phyloP scores from a whole-genome alignment of 768 basidiomycete species.

The Suillus discolor region DNA sequence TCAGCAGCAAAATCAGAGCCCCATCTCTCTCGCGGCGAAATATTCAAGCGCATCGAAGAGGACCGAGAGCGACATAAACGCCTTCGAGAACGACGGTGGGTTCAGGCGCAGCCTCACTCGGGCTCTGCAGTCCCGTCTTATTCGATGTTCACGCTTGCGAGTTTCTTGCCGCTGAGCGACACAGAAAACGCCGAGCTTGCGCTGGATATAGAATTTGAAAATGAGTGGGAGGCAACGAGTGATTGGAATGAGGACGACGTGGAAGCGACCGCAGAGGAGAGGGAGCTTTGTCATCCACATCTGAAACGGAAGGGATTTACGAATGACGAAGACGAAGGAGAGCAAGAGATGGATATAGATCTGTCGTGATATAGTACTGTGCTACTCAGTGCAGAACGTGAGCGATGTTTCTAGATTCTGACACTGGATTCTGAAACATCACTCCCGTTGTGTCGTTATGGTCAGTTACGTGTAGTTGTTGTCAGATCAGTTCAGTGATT shows the following conservation, averaged over 20 bases:
- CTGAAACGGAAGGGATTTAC: conserved; percentile 16
- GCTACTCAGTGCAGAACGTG: background rate
- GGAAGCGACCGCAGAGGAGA: conserved; percentile 73
- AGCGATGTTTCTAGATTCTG: background rate
- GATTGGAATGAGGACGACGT: conserved; percentile 92
- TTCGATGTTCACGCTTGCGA: conserved; percentile 20
- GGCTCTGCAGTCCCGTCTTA: conserved; percentile 10
- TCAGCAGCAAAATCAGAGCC: conserved; percentile 25
- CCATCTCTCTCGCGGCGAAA: conserved; percentile 61
- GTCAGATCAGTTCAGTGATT: background rate
- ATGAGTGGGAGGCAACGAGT: conserved; percentile 87
- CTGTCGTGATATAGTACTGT: conserved; percentile 22
- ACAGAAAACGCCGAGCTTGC: conserved; percentile 54
- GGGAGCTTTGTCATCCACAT: conserved; percentile 64
- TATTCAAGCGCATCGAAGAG: conserved; percentile 87
- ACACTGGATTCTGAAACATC: background rate
- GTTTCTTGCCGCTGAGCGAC: conserved; percentile 37
- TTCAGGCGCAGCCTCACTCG: conserved; percentile 67
- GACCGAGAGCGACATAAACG: conserved; percentile 93
- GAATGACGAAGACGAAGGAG: conserved; percentile 42
- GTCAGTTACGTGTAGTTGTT: background rate
- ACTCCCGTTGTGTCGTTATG: background rate
- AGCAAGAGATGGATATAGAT: conserved; percentile 39
- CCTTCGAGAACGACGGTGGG: conserved; percentile 88
- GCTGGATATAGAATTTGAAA: conserved; percentile 84